Evolutionary conservation across 2,329 filamentous ascomycete genomes (phyloP).

Genomic region (Leptographium wingfieldii): DNA sequence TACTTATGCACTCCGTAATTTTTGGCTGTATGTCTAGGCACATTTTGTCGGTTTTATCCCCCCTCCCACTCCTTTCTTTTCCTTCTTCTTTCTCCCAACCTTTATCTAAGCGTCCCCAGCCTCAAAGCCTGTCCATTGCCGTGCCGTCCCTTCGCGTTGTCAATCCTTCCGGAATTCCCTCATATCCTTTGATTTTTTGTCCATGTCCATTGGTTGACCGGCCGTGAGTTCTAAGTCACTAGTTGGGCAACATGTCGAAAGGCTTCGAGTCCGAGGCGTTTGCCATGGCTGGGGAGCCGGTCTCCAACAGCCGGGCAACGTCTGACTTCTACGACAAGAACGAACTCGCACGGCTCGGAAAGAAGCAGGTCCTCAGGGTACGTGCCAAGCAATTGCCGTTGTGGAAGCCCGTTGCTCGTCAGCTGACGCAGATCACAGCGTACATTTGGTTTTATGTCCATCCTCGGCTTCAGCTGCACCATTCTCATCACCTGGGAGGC

Average conservation of each 20-base stretch:
- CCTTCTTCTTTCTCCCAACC: background rate
- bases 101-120: background rate
- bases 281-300: constrained; percentile 8
- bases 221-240: background rate
- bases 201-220: no score
- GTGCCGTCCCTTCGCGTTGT: background rate
- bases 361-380: constrained; percentile 8
- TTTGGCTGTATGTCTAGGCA: background rate
- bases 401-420: no score
- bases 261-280: background rate
- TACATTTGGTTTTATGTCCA: constrained; percentile 34
- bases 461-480: constrained; percentile 37
- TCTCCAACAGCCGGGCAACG: constrained; percentile 7
- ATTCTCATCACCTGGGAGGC: constrained; percentile 39
- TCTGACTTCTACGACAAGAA: constrained; percentile 16
- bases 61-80: background rate
- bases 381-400: background rate
- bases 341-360: constrained; percentile 16
- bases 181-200: background rate
- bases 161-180: background rate
- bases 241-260: background rate
- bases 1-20: no score
- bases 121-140: background rate
- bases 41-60: background rate
- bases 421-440: constrained; percentile 16